phyloP scores from a whole-genome alignment of 768 basidiomycete genomes.

The Gelatoporia subvermispora region DNA sequence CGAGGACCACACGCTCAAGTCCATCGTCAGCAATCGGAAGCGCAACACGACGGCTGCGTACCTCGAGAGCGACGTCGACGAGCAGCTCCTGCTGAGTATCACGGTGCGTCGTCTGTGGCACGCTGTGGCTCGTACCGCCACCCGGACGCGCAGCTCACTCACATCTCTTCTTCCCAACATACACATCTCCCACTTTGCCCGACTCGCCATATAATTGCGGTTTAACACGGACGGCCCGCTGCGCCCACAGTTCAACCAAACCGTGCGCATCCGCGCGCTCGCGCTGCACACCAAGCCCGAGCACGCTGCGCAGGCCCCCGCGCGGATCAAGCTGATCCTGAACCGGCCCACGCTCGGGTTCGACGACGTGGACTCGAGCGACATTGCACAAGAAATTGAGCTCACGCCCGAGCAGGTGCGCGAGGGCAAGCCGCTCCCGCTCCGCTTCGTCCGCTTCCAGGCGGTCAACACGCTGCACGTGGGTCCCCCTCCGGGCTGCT shows the following conservation, averaged over 20 bases:
- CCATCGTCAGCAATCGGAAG: slow-evolving; percentile 40
- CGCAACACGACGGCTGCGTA: slow-evolving; percentile 41
- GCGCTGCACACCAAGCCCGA: slow-evolving; percentile 36
- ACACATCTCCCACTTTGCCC: too few species aligned
- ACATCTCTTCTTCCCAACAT: neutral
- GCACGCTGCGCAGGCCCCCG: slow-evolving; percentile 44
- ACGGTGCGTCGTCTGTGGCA: slow-evolving; percentile 38
- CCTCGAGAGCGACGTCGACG: slow-evolving; percentile 68
- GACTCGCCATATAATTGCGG: neutral
- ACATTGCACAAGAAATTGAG: slow-evolving; percentile 53
- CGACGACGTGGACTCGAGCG: slow-evolving; percentile 54
- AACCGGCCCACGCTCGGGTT: slow-evolving; percentile 62
- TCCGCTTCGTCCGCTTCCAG: slow-evolving; percentile 70
- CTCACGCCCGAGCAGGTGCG: slow-evolving; percentile 45
- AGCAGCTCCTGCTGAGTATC: slow-evolving; percentile 64
- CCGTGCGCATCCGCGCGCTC: slow-evolving; percentile 59
- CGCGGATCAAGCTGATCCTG: slow-evolving; percentile 54
- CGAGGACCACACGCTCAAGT: slow-evolving; percentile 42
- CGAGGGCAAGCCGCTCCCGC: slow-evolving; percentile 42
- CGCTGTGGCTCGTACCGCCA: neutral
- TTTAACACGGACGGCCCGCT: neutral
- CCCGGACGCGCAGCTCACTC: neutral
- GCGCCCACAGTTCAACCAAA: slow-evolving; percentile 60
- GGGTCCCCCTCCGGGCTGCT: slow-evolving; percentile 19
- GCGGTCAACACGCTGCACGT: slow-evolving; percentile 63